Base-by-base conservation (phyloP, 192 early-diverging fungal genomes). In the Entophlyctis luteolus region DNA sequence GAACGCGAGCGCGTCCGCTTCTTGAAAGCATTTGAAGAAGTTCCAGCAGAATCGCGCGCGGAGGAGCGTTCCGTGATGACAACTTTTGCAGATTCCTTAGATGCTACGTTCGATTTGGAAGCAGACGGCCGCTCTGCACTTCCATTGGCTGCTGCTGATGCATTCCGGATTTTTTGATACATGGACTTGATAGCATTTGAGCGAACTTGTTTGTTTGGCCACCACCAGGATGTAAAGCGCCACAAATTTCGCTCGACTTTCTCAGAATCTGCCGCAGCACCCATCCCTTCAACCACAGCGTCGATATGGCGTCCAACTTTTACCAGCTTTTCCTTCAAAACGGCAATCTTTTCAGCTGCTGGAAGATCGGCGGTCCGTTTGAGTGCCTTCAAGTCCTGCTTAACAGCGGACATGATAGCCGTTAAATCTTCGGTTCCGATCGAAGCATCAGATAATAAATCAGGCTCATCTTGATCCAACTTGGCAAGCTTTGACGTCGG, bases 181-280 rank as follows among this genome's bases (percentile, higher is more conserved):
- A 87, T 66, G 38, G 77, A 53, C 69, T 79, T 77, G 37, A 88
- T 48, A 67, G 86, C 71, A 20, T 73, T 62, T 52, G 82, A 72
- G 45, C 84, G 72, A 25, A 91, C 65, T 57, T 79, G 39, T 42
- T 42, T 60, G 48, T 72, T 74, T 20, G 87, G 84, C 89, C 87
- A 88, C 67, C 82, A 91, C 53, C 78, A 81, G 35, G 37, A 49
- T 27, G 83, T 86, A 78, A 81, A 89, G 65, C 83, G 83, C 93
- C 84, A 93, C 59, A 85, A 66, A 71, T 84, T 85, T 31, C 76
- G 78, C 55, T 79, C 75, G 71, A 62, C 60, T 68, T 73, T 54
- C 58, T 42, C 66, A 65, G 65, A 76, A 38, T 38, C 75, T 48
- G 31, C 54, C 65, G 68, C 49, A 70, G 56, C 50, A 5, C 4